These are phyloP conservation scores for Ogataea methylovora DNA, from an alignment of 805 yeast species.

Conservation along the genomic window DNA sequence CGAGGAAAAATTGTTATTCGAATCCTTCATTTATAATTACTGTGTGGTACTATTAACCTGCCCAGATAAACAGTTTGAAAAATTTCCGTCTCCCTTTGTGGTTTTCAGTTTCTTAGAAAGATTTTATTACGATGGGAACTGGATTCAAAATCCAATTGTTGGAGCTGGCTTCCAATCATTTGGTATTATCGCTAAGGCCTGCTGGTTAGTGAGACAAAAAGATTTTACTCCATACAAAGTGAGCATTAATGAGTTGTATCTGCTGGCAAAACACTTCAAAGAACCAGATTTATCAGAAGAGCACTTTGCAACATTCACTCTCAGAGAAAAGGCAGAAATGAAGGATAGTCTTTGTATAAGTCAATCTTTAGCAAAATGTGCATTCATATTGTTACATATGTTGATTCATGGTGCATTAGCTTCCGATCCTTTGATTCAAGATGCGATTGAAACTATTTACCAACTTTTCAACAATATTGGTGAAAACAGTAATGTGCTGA, in stretches of 20 bases:
- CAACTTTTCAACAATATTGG: not conserved
- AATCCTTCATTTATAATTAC: conserved; percentile 3
- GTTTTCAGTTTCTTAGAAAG: conserved; percentile 1
- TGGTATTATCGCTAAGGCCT: not conserved
- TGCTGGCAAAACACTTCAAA: not conserved
- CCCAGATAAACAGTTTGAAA: conserved; percentile 1
- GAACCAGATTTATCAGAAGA: not conserved
- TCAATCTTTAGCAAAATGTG: not conserved
- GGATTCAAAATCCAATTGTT: not conserved
- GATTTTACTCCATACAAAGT: not conserved
- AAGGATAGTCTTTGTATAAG: not conserved
- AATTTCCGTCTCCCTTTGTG: conserved; percentile 2
- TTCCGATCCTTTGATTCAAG: not conserved
- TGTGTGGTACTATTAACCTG: conserved; percentile 1
- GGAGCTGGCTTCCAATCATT: conserved; percentile 1
- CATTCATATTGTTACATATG: not conserved
- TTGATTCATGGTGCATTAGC: not conserved
- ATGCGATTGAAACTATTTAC: not conserved
- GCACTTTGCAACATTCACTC: not conserved
- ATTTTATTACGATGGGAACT: not conserved
- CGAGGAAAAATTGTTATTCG: conserved; percentile 3
- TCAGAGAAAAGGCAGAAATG: not conserved
- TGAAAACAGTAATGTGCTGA: not conserved
- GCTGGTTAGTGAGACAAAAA: conserved; percentile 1
- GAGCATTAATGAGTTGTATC: not conserved